These are phyloP conservation scores for Trypanosoma mega DNA, from an alignment of 208 protist genomes.

Conservation along the genomic window DNA sequence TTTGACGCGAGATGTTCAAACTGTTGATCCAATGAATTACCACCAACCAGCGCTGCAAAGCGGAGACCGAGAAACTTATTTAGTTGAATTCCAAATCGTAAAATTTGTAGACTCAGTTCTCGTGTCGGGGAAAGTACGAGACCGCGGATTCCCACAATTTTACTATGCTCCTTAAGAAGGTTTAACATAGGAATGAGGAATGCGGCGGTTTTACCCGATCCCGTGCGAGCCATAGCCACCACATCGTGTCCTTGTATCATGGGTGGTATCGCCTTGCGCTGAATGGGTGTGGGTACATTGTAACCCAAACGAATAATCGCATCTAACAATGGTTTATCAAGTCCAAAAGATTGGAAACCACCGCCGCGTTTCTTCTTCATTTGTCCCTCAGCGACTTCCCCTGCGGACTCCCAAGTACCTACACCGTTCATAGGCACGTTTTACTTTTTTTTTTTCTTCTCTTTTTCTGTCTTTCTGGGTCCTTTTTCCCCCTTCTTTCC, in stretches of 20 bases:
- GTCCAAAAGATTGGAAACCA: conserved; percentile 87
- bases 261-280: conserved; percentile 96
- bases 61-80: conserved; percentile 93
- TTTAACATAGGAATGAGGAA: conserved; percentile 98
- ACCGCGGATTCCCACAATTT: conserved; percentile 94
- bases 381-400: conserved; percentile 43
- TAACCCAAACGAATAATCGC: conserved; percentile 96
- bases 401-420: conserved; percentile 72
- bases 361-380: conserved; percentile 82
- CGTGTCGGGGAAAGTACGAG: conserved; percentile 98
- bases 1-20: conserved; percentile 96
- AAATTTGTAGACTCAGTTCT: conserved; percentile 98
- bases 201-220: conserved; percentile 98
- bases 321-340: conserved; percentile 91
- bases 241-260: conserved; percentile 96
- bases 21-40: conserved; percentile 96
- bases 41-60: conserved; percentile 96
- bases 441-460: conserved; percentile 1
- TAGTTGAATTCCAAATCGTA: conserved; percentile 94
- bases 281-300: conserved; percentile 98
- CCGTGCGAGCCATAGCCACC: conserved; percentile 99
- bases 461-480: not conserved
- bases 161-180: conserved; percentile 88
- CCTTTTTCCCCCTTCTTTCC: not conserved
- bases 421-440: conserved; percentile 44